A percentile compares a stretch with the other conserved stretches of the same genome.
These are phyloP conservation scores for Carex pumila DNA, from an alignment of 176 grass and related monocot species.

Conservation along the genomic window DNA sequence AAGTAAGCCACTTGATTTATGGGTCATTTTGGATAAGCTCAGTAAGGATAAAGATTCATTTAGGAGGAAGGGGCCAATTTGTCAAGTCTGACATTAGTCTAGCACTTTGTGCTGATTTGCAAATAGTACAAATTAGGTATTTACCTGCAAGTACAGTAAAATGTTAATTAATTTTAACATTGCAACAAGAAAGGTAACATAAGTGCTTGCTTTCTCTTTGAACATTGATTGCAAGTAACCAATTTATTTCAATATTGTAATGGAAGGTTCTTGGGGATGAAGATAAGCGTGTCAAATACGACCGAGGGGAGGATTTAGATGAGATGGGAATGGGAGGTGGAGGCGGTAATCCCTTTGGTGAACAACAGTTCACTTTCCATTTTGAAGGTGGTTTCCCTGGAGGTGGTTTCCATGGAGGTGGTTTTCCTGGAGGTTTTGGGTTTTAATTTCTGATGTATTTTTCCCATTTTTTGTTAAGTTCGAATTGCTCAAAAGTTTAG, in stretches of 20 bases:
- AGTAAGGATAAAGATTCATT: not conserved
- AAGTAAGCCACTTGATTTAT: not conserved
- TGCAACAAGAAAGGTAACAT: not conserved
- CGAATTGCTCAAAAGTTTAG: not conserved
- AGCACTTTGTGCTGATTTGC: not conserved
- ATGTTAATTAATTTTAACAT: not conserved
- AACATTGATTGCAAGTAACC: not conserved
- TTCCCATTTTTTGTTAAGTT: not conserved
- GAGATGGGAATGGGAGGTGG: slow-evolving; percentile 67
- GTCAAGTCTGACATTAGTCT: not conserved
- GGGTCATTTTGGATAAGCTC: not conserved
- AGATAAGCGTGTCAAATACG: slow-evolving; percentile 86
- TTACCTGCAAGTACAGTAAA: not conserved
- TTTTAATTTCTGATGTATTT: slow-evolving; percentile 42
- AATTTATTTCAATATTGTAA: not conserved
- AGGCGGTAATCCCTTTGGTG: slow-evolving; percentile 65
- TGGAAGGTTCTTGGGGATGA: slow-evolving; percentile 87
- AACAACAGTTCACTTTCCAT: slow-evolving; percentile 75
- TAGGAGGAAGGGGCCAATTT: not conserved
- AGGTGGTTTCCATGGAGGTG: slow-evolving; percentile 56
- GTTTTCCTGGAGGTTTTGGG: slow-evolving; percentile 59
- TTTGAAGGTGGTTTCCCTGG: slow-evolving; percentile 71
- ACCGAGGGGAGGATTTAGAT: slow-evolving; percentile 80
- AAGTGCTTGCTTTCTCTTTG: not conserved
- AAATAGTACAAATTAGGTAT: not conserved